phyloP scores from a whole-genome alignment of 768 basidiomycete species.

The Asterophora parasitica region DNA sequence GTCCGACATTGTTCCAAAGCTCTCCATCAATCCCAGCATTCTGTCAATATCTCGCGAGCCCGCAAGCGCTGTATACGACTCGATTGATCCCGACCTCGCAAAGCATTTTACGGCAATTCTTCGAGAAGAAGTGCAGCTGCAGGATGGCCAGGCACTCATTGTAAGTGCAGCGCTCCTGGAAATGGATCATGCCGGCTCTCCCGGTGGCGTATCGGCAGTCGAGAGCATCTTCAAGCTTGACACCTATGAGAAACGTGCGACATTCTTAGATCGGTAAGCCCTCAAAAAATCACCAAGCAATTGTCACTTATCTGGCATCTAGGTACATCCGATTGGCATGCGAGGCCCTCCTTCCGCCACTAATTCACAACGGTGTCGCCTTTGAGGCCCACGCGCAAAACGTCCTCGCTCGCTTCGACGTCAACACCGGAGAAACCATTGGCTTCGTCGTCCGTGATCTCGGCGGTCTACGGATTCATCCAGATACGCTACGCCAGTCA shows the following conservation, averaged over 20 bases:
- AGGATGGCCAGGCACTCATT: conserved; percentile 38
- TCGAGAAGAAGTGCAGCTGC: conserved; percentile 37
- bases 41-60: conserved; percentile 44
- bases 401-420: conserved; percentile 43
- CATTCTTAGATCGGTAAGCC: conserved; percentile 43
- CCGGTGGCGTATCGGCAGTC: conserved; percentile 40
- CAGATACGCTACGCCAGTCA: conserved; percentile 40
- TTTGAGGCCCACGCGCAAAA: conserved; percentile 64
- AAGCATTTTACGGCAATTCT: conserved; percentile 53
- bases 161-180: conserved; percentile 51
- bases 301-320: background rate
- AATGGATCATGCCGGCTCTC: conserved; percentile 39
- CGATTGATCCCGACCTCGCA: conserved; percentile 37
- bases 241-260: conserved; percentile 38
- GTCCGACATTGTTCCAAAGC: conserved; percentile 40
- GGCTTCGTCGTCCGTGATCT: conserved; percentile 57
- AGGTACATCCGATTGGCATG: conserved; percentile 51
- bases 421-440: conserved; percentile 33
- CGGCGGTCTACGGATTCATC: conserved; percentile 53
- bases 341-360: conserved; percentile 45
- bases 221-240: conserved; percentile 43
- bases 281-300: background rate
- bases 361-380: conserved; percentile 51
- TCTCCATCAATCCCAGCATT: conserved; percentile 38
- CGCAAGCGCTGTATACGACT: conserved; percentile 42